These are phyloP conservation scores for Cryptococcus floricola DNA, from an alignment of 1,284 basidiomycete genomes.

Conservation along the genomic window DNA sequence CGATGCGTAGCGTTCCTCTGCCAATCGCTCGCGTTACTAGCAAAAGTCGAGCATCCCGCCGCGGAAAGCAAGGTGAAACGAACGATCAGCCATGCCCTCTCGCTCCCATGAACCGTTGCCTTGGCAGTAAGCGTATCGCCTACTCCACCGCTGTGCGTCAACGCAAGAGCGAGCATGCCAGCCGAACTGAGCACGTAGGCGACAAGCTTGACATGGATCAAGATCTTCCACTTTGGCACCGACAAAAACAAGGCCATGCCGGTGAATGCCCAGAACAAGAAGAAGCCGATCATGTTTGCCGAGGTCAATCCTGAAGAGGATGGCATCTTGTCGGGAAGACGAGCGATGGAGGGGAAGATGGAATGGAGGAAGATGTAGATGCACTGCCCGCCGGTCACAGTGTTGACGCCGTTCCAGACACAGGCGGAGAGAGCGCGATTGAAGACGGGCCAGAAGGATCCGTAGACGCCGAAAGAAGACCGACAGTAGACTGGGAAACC, in stretches of 20 bases:
- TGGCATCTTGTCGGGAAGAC: slow-evolving; percentile 65
- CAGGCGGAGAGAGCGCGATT: slow-evolving; percentile 65
- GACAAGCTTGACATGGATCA: slow-evolving; percentile 34
- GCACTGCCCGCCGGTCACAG: slow-evolving; percentile 53
- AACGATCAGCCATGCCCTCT: slow-evolving; percentile 51
- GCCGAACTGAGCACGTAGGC: slow-evolving; percentile 27
- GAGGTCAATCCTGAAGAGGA: slow-evolving; percentile 56
- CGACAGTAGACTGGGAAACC: slow-evolving; percentile 74
- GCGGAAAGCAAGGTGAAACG: slow-evolving; percentile 71
- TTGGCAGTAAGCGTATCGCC: slow-evolving; percentile 75
- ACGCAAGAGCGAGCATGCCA: slow-evolving; percentile 32
- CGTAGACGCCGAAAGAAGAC: slow-evolving; percentile 72
- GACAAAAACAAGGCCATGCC: slow-evolving; percentile 73
- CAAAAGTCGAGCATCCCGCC: slow-evolving; percentile 57
- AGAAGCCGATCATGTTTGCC: slow-evolving; percentile 60
- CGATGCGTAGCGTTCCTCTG: slow-evolving; percentile 62
- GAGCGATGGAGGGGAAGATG: slow-evolving; percentile 68
- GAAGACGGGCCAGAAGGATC: slow-evolving; percentile 73
- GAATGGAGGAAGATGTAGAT: slow-evolving; percentile 65
- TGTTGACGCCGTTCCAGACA: slow-evolving; percentile 55
- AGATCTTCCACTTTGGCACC: slow-evolving; percentile 57
- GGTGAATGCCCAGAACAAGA: slow-evolving; percentile 75
- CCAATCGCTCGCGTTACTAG: slow-evolving; percentile 71
- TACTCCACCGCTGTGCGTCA: slow-evolving; percentile 48
- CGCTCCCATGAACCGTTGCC: slow-evolving; percentile 55